These are phyloP conservation scores for Fragosphaeria purpurea DNA, from an alignment of 2,329 filamentous ascomycete species.

Conservation along the genomic window DNA sequence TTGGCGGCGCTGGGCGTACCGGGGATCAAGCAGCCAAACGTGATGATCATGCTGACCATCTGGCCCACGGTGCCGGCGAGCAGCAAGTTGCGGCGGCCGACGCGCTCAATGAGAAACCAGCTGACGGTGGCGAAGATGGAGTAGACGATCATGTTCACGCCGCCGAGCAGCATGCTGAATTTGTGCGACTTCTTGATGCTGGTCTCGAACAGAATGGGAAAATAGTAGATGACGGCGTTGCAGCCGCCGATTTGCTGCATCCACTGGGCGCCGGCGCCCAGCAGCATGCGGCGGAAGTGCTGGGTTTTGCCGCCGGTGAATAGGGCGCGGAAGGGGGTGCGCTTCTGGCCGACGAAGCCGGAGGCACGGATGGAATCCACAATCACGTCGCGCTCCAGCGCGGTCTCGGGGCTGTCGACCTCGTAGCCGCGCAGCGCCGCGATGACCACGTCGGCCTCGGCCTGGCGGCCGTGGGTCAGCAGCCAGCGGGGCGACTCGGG, in stretches of 20 bases:
- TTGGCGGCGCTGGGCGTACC: conserved; percentile 21
- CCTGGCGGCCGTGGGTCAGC: conserved; percentile 23
- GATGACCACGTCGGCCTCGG: conserved; percentile 26
- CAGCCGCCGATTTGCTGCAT: conserved; percentile 52
- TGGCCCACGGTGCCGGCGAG: conserved; percentile 53
- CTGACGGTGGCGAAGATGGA: conserved; percentile 49
- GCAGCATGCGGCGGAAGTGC: conserved; percentile 38
- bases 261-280: conserved; percentile 39
- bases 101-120: conserved; percentile 37
- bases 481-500: conserved; percentile 33
- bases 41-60: conserved; percentile 50
- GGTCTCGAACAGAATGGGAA: conserved; percentile 45
- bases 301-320: conserved; percentile 55
- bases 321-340: conserved; percentile 40
- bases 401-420: conserved; percentile 41
- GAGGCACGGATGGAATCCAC: conserved; percentile 52
- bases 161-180: conserved; percentile 43
- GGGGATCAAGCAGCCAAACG: conserved; percentile 25
- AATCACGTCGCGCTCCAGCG: conserved; percentile 47
- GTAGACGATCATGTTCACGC: conserved; percentile 45
- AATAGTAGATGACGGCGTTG: conserved; percentile 46
- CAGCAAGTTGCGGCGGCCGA: conserved; percentile 53
- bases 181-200: conserved; percentile 32
- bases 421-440: conserved; percentile 27
- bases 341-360: conserved; percentile 32